phyloP scores from a whole-genome alignment of 768 basidiomycete species.

The Xerocomus brunneocitrinus region DNA sequence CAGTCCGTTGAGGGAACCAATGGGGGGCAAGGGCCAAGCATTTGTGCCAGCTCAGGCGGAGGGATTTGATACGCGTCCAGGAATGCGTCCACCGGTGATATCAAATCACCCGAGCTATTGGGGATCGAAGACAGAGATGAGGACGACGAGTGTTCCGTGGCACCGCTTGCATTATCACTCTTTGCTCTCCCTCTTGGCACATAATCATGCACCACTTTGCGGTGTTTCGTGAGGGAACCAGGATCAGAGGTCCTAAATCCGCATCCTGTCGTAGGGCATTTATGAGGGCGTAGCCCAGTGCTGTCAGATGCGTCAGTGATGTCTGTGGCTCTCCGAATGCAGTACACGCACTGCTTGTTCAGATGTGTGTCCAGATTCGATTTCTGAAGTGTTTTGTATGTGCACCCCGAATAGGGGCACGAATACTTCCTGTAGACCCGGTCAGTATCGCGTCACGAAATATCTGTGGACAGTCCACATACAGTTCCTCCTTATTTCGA shows the following conservation, averaged over 20 bases:
- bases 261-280: slow-evolving; percentile 19
- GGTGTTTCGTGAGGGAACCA: slow-evolving; percentile 21
- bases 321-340: background rate
- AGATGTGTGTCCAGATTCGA: slow-evolving; percentile 27
- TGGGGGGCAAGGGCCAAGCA: no score
- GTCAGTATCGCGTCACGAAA: slow-evolving; percentile 1
- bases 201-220: slow-evolving; percentile 16
- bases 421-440: slow-evolving; percentile 17
- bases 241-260: slow-evolving; percentile 14
- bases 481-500: slow-evolving; percentile 22
- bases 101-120: background rate
- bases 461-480: background rate
- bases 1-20: no score
- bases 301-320: slow-evolving; percentile 10
- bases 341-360: slow-evolving; percentile 28
- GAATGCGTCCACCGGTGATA: no score
- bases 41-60: no score
- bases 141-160: no score
- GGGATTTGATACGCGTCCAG: no score
- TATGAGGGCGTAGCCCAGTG: slow-evolving; percentile 2
- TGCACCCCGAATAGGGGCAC: slow-evolving; percentile 21
- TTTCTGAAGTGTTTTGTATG: slow-evolving; percentile 20
- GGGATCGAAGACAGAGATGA: no score
- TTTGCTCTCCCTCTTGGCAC: background rate
- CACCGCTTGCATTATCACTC: background rate